These are phyloP conservation scores for Parietichytrium sp. DNA, from an alignment of 108 stramenopile species.

Conservation along the genomic window DNA sequence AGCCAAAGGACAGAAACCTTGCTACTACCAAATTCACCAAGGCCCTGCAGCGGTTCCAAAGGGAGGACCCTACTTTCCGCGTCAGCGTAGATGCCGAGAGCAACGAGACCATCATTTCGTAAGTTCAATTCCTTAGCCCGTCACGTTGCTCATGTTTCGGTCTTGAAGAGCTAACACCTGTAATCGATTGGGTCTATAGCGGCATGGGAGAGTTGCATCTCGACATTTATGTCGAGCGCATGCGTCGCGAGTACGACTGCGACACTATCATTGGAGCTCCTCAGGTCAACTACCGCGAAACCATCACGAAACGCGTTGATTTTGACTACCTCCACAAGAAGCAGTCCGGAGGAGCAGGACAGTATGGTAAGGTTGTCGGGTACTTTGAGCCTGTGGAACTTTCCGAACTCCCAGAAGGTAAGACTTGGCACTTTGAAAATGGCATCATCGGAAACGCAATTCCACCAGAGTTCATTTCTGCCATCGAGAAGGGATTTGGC, in stretches of 20 bases:
- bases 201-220: conserved; percentile 99
- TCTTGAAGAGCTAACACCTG: too few species aligned
- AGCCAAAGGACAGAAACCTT: conserved; percentile 72
- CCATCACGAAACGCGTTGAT: conserved; percentile 71
- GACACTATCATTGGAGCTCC: conserved; percentile 86
- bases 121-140: too few species aligned
- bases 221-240: conserved; percentile 97
- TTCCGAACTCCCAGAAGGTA: conserved; percentile 55
- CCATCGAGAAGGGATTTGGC: conserved; percentile 87
- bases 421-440: conserved; percentile 80
- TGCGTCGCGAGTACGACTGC: conserved; percentile 93
- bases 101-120: conserved; percentile 92
- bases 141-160: too few species aligned
- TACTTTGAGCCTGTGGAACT: conserved; percentile 83
- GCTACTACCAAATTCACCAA: conserved; percentile 85
- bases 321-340: conserved; percentile 99
- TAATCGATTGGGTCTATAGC: too few species aligned
- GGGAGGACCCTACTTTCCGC: conserved; percentile 96
- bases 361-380: conserved; percentile 93
- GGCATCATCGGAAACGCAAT: conserved; percentile 89
- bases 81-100: conserved; percentile 85
- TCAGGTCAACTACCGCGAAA: conserved; percentile 97
- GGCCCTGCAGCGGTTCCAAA: conserved; percentile 90
- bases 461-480: conserved; percentile 92
- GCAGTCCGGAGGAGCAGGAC: conserved; percentile 95